Conservation (phyloP, 73 alveolate species). For the Tetrahymena malaccensis region DNA sequence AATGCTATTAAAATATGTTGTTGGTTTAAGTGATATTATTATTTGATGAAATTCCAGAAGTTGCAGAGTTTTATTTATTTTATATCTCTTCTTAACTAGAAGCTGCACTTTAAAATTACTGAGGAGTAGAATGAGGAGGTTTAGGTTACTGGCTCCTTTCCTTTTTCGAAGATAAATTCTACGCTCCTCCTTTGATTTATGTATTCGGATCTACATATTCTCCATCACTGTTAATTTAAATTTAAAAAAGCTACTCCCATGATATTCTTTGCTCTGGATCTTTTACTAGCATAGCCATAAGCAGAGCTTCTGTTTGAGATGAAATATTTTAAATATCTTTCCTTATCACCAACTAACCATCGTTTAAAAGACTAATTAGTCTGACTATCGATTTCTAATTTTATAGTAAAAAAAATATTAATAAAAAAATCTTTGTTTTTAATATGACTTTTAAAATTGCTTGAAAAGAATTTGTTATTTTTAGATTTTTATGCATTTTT, state of each 20-base stretch:
- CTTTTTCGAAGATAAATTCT: neutral
- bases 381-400: constrained; percentile 29
- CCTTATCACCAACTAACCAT: constrained; percentile 12
- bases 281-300: constrained; percentile 34
- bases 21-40: neutral
- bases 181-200: neutral
- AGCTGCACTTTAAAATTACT: neutral
- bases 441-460: too few relatives aligned
- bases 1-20: neutral
- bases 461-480: too few relatives aligned
- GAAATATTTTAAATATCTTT: constrained; percentile 17
- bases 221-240: constrained; percentile 25
- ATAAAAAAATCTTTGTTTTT: neutral
- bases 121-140: neutral
- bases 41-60: neutral
- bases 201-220: constrained; percentile 3
- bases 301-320: neutral
- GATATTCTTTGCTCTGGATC: constrained; percentile 30
- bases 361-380: constrained; percentile 28
- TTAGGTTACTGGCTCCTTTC: neutral
- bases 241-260: constrained; percentile 32
- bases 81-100: neutral
- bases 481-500: neutral
- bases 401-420: neutral
- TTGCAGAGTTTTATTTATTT: neutral